Evolutionary conservation across 148 eudicot species (phyloP).

Genomic region (Tetragonia tetragonoides): DNA sequence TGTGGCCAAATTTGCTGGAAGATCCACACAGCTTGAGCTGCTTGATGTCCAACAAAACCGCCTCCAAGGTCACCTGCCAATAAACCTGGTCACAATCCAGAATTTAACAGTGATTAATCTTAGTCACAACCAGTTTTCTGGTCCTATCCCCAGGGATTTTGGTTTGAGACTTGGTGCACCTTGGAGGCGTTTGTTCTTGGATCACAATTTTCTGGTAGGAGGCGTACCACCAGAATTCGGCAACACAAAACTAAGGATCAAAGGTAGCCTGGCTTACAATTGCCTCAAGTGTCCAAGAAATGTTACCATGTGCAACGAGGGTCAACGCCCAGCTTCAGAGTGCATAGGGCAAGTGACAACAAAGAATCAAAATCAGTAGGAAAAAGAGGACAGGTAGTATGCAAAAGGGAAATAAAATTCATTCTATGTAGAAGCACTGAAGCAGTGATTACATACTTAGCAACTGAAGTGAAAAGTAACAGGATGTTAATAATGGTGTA

Average conservation of each 20-base stretch:
- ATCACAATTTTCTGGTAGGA: constrained; percentile 62
- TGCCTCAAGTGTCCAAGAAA: constrained; percentile 57
- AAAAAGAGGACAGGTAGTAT: neutral
- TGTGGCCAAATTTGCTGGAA: constrained; percentile 34
- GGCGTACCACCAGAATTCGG: constrained; percentile 46
- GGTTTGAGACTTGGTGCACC: constrained; percentile 39
- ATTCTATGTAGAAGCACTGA: neutral
- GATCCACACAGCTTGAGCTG: constrained; percentile 34
- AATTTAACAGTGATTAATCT: constrained; percentile 45
- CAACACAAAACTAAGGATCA: constrained; percentile 17
- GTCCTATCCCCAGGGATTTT: constrained; percentile 53
- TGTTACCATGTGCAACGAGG: constrained; percentile 49
- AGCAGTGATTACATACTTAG: neutral
- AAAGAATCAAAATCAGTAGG: constrained; percentile 7
- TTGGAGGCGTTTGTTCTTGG: constrained; percentile 59
- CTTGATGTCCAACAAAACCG: constrained; percentile 56
- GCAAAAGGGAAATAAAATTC: neutral
- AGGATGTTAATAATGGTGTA: constrained; percentile 15
- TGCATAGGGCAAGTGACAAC: constrained; percentile 36
- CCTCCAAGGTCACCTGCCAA: constrained; percentile 51
- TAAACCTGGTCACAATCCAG: constrained; percentile 47
- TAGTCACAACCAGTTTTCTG: constrained; percentile 53
- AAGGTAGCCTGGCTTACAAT: constrained; percentile 57
- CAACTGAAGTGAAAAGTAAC: neutral
- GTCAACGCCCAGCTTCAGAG: constrained; percentile 61